Evolutionary conservation across 108 stramenopile species (phyloP).

Genomic region (Bacterosira constricta): DNA sequence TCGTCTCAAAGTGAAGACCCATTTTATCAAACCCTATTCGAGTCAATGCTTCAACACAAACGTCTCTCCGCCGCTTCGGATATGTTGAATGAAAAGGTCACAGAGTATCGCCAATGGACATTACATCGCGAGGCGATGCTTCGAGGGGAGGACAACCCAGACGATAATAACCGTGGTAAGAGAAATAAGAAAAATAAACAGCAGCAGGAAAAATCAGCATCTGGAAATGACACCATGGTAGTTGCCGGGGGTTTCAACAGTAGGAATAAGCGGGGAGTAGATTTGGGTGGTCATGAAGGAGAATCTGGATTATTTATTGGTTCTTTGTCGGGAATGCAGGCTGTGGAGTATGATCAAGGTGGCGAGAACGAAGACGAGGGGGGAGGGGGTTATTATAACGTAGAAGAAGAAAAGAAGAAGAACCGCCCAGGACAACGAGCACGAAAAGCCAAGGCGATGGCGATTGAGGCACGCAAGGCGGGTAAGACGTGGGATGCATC

Average conservation of each 20-base stretch:
- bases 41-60: constrained; percentile 66
- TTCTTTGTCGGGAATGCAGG: constrained; percentile 38
- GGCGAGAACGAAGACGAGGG: constrained; percentile 27
- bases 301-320: constrained; percentile 51
- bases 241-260: constrained; percentile 19
- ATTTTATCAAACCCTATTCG: constrained; percentile 44
- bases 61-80: constrained; percentile 60
- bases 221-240: constrained; percentile 24
- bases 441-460: constrained; percentile 77
- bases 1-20: constrained; percentile 27
- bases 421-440: constrained; percentile 85
- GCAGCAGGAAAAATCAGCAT: constrained; percentile 15
- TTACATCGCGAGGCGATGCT: constrained; percentile 38
- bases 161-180: background rate
- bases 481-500: constrained; percentile 63
- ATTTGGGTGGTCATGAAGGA: constrained; percentile 39
- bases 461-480: constrained; percentile 70
- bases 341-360: constrained; percentile 30
- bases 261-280: constrained; percentile 14
- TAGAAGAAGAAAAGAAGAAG: constrained; percentile 48
- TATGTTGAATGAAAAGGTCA: constrained; percentile 70
- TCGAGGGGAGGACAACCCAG: constrained; percentile 5
- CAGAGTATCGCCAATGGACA: constrained; percentile 70
- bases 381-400: constrained; percentile 15
- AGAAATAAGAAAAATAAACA: constrained; percentile 40